Evolutionary conservation across 2,329 filamentous ascomycete genomes (phyloP).

Genomic region (Penicillium sp.): DNA sequence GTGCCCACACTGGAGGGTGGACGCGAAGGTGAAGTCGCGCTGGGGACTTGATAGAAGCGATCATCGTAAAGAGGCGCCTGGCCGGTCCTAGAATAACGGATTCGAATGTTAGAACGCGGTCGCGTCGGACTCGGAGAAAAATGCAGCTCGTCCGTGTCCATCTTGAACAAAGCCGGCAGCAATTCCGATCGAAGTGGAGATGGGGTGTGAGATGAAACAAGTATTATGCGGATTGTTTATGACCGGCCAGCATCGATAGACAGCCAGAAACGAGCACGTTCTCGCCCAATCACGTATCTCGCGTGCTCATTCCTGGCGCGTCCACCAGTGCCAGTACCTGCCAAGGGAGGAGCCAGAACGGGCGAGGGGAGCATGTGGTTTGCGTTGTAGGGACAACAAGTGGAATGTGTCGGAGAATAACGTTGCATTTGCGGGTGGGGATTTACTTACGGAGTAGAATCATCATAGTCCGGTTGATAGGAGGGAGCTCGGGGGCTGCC

Average conservation of each 20-base stretch:
- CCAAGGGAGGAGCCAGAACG: conserved; percentile 10
- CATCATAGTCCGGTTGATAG: conserved; percentile 26
- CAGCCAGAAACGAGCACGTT: not conserved
- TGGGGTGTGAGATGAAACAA: conserved; percentile 1
- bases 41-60: conserved; percentile 28
- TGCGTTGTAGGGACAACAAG: conserved; percentile 27
- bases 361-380: conserved; percentile 4
- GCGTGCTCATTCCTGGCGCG: conserved; percentile 2
- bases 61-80: conserved; percentile 16
- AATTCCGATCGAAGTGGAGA: not conserved
- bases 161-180: conserved; percentile 5
- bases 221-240: conserved; percentile 11
- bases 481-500: conserved; percentile 19
- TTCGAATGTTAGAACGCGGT: conserved; percentile 24
- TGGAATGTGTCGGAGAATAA: conserved; percentile 18
- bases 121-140: conserved; percentile 5
- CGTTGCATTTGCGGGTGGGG: conserved; percentile 6
- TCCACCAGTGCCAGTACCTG: conserved; percentile 2
- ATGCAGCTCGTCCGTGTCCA: conserved; percentile 9
- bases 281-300: conserved; percentile 3
- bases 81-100: conserved; percentile 16
- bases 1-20: conserved; percentile 44
- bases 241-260: not conserved
- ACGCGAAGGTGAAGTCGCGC: conserved; percentile 35
- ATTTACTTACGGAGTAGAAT: conserved; percentile 40